Conservation (phyloP, 768 basidiomycete genomes). For the Suillus occidentalis region DNA sequence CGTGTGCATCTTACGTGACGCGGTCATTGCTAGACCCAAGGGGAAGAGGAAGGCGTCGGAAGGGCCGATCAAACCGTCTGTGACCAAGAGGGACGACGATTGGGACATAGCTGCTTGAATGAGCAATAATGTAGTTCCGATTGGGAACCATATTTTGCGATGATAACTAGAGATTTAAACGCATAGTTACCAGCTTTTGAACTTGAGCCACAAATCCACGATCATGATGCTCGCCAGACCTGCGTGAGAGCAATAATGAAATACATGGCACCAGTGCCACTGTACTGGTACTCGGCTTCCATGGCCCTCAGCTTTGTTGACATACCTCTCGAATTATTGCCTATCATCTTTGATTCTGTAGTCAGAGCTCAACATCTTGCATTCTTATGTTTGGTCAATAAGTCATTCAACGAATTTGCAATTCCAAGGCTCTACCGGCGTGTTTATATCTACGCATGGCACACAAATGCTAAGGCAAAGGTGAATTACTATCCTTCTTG, state of each 20-base stretch:
- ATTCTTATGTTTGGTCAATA: constrained; percentile 55
- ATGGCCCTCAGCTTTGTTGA: constrained; percentile 48
- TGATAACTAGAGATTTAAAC: no score
- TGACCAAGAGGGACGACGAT: no score
- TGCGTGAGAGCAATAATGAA: neutral
- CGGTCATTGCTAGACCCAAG: no score
- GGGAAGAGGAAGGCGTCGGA: no score
- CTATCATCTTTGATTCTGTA: constrained; percentile 52
- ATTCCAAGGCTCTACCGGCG: constrained; percentile 54
- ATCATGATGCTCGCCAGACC: no score
- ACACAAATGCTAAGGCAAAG: constrained; percentile 61
- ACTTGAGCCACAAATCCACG: no score
- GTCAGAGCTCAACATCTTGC: constrained; percentile 53
- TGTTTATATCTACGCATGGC: constrained; percentile 69
- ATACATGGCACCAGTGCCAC: neutral
- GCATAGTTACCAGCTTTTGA: no score
- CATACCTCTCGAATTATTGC: constrained; percentile 67
- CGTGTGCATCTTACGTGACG: no score
- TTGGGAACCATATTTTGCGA: no score
- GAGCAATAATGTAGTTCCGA: no score
- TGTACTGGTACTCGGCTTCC: neutral
- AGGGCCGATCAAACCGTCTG: no score
- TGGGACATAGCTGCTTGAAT: no score
- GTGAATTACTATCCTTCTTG: constrained; percentile 31
- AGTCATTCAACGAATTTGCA: constrained; percentile 52